Base-by-base conservation (phyloP, 768 basidiomycete species). In the Naganishia randhawae region DNA sequence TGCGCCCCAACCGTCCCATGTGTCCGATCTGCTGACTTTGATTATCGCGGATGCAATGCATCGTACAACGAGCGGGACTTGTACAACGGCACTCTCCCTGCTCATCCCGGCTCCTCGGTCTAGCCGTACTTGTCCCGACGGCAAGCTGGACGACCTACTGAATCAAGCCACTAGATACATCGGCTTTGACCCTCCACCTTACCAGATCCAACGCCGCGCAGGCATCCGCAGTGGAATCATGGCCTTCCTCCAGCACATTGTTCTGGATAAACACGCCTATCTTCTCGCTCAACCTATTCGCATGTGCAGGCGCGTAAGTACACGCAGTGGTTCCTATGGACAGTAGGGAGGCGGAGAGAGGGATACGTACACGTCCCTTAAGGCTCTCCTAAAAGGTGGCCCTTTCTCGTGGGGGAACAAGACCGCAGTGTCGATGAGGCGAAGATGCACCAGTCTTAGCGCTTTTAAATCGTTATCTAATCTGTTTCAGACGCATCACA, bases 401-500 rank as follows among this genome's bases (percentile, higher is more conserved):
- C 95, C 94, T 13, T 85, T 83, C 0, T 87, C 80, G 78, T 98
- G 96, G 10, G 91, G 92, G 74, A 94, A 95, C 16, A 82, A 79
- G 17, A 89, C 81, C 0, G 86, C 88, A 0, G 96, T 98, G 74
- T 99, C 96, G 33, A 99, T 84, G 69, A 92, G 88, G 69, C 83
- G 85, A 68, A 85, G 63, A 77, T 99, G 96, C 0, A 98, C 81
- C 73, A 98, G 86, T 17, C 96, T 85, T 71, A 99, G 81, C 9
- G 95, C 89, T 77, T 88, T 90, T 71, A 99, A 81, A 77, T 99
- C 96, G 78, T 98, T 98, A 71, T 98, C 95, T 22, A 98, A 83
- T 0, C 88, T 90, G 79, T 90, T 89, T 1, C 27, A 37, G 32
- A 33, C 22, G 14, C 25, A 32, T n/a, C 6, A 65, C 17, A 37